Conservation (phyloP, 2,329 filamentous ascomycete species). For the Sporothrix mexicana region DNA sequence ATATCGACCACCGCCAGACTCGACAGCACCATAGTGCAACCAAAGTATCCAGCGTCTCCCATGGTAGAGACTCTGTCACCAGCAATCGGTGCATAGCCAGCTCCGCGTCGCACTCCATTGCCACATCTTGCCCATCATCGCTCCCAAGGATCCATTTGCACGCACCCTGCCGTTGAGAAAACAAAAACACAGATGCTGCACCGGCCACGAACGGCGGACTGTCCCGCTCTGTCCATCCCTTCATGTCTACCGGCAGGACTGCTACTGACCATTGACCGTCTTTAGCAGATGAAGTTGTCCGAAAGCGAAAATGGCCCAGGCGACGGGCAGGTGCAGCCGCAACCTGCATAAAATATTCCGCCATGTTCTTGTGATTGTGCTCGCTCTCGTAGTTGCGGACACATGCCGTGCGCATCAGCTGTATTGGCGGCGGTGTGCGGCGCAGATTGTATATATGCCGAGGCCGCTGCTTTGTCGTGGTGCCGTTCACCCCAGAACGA, state of each 20-base stretch:
- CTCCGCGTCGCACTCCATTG: conserved; percentile 12
- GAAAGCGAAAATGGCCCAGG: neutral
- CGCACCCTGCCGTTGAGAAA: neutral
- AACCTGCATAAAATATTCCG: neutral
- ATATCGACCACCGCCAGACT: neutral
- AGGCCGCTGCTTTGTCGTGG: neutral
- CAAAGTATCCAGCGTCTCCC: neutral
- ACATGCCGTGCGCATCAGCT: neutral
- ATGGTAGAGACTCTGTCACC: neutral
- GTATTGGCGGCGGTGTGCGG: neutral
- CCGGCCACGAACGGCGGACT: neutral
- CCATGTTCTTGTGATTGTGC: neutral
- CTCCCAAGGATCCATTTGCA: neutral
- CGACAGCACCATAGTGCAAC: neutral
- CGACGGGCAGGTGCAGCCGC: neutral
- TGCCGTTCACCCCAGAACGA: neutral
- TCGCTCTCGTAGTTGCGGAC: neutral
- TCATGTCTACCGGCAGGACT: neutral
- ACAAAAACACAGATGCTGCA: neutral
- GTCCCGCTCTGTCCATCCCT: neutral
- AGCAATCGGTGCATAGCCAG: neutral
- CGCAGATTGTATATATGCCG: neutral
- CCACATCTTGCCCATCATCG: neutral
- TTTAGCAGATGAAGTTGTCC: neutral
- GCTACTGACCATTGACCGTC: neutral